Percentiles rank a stretch among this genome's conserved stretches.
Evolutionary conservation across 2,329 filamentous ascomycete genomes (phyloP).

Genomic region (Tolypocladium pustulatum): DNA sequence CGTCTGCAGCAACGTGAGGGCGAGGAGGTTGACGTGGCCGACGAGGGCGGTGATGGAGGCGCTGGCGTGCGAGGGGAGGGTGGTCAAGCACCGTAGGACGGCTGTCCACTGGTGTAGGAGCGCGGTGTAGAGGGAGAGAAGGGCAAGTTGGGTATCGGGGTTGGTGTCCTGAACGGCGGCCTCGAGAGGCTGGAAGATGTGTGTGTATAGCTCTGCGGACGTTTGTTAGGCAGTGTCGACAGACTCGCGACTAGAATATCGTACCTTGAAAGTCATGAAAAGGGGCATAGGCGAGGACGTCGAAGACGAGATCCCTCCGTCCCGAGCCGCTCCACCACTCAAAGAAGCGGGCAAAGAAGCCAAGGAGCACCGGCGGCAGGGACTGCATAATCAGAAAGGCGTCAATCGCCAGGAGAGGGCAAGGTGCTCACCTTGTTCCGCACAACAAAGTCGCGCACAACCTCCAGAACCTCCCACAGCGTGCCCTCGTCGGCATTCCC

Average conservation of each 20-base stretch:
- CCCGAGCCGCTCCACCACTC: constrained; percentile 51
- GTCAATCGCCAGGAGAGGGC: not conserved
- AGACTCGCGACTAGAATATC: constrained; percentile 1
- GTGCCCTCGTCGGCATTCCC: constrained; percentile 38
- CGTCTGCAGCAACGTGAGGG: constrained; percentile 49
- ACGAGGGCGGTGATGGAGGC: constrained; percentile 30
- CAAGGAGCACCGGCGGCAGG: constrained; percentile 36
- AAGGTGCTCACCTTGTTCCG: constrained; percentile 40
- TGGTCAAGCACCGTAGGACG: constrained; percentile 28
- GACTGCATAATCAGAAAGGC: constrained; percentile 16
- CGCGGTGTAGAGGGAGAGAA: constrained; percentile 58
- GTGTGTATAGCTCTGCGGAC: constrained; percentile 34
- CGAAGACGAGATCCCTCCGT: constrained; percentile 42
- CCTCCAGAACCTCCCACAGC: constrained; percentile 42
- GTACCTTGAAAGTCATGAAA: constrained; percentile 46
- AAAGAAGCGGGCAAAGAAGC: constrained; percentile 43
- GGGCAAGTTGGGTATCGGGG: constrained; percentile 39
- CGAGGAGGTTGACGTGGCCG: constrained; percentile 42
- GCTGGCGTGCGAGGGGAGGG: constrained; percentile 23
- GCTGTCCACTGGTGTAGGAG: constrained; percentile 53
- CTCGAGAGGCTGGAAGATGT: constrained; percentile 43
- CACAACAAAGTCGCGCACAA: constrained; percentile 44
- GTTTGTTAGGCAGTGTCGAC: not conserved
- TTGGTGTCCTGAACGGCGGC: constrained; percentile 36
- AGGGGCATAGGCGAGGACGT: constrained; percentile 45